phyloP scores from a whole-genome alignment of 352 stramenopile genomes.

The Sclerospora graminicola region DNA sequence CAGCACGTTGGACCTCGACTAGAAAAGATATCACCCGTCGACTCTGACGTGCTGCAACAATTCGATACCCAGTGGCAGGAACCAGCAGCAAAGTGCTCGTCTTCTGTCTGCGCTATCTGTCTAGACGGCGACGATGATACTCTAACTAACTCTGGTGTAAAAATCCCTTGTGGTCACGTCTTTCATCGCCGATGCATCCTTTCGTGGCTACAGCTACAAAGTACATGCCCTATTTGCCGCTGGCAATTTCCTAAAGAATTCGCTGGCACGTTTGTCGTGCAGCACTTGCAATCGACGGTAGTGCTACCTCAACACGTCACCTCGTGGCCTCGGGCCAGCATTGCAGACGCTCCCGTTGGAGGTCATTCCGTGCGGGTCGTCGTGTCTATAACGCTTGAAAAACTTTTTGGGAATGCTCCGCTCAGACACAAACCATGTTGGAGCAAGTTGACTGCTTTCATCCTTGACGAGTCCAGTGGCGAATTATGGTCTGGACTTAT shows the following conservation, averaged over 20 bases:
- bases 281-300: constrained; percentile 31
- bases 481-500: constrained; percentile 12
- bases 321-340: constrained; percentile 9
- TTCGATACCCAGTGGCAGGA: constrained; percentile 16
- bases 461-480: constrained; percentile 17
- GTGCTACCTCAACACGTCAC: constrained; percentile 20
- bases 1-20: constrained; percentile 43
- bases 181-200: constrained; percentile 88
- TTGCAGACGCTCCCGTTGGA: constrained; percentile 19
- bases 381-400: constrained; percentile 36
- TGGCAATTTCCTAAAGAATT: constrained; percentile 70
- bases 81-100: background rate
- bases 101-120: constrained; percentile 77
- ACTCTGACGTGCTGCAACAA: constrained; percentile 22
- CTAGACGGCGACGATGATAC: constrained; percentile 19
- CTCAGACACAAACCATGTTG: constrained; percentile 2
- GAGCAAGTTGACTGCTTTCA: constrained; percentile 30
- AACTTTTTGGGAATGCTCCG: constrained; percentile 12
- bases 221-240: constrained; percentile 71
- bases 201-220: constrained; percentile 82
- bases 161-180: constrained; percentile 81
- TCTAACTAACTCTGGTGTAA: constrained; percentile 8
- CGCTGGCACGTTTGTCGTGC: constrained; percentile 37
- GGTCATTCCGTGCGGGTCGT: constrained; percentile 31
- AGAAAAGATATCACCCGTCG: constrained; percentile 36